Conservation (phyloP, 192 early-diverging fungal genomes). For the Coemansia sp. region DNA sequence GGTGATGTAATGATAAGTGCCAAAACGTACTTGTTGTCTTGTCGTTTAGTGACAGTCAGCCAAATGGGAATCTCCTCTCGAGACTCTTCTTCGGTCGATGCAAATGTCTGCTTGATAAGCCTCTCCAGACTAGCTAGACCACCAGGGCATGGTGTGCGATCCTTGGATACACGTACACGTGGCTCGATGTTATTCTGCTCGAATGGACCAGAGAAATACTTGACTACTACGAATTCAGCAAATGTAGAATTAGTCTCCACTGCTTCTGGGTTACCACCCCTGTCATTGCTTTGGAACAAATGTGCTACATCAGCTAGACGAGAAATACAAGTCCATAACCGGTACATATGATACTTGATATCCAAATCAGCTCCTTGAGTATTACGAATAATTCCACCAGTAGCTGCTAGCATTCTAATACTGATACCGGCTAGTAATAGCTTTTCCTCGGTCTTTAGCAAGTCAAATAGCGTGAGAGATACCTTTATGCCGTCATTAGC, state of each 20-base stretch:
- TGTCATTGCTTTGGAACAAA: conserved; percentile 3
- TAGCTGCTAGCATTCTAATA: conserved; percentile 41
- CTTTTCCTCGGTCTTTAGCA: conserved; percentile 46
- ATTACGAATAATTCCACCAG: conserved; percentile 37
- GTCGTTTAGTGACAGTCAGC: conserved; percentile 21
- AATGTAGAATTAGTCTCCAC: neutral
- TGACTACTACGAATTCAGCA: conserved; percentile 48
- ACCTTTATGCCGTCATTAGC: conserved; percentile 27
- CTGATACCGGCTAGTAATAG: conserved; percentile 41
- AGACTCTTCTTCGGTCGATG: conserved; percentile 28
- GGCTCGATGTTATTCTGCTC: conserved; percentile 36
- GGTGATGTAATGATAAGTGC: conserved; percentile 28
- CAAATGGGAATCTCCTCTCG: conserved; percentile 38
- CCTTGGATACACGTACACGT: conserved; percentile 29
- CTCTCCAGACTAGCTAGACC: conserved; percentile 6
- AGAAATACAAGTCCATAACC: conserved; percentile 51
- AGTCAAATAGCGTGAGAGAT: conserved; percentile 34
- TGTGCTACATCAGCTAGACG: conserved; percentile 9
- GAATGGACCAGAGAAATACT: conserved; percentile 26
- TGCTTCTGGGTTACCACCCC: neutral
- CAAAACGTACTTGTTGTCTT: conserved; percentile 31
- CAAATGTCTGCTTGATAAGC: conserved; percentile 30
- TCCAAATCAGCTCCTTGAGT: conserved; percentile 13
- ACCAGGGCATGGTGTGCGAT: conserved; percentile 10
- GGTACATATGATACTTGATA: conserved; percentile 44